Evolutionary conservation across 176 grass and related monocot genomes (phyloP), one percentile per base, ranked within the genome.

Genomic region (Cenchrus purpureus): DNA sequence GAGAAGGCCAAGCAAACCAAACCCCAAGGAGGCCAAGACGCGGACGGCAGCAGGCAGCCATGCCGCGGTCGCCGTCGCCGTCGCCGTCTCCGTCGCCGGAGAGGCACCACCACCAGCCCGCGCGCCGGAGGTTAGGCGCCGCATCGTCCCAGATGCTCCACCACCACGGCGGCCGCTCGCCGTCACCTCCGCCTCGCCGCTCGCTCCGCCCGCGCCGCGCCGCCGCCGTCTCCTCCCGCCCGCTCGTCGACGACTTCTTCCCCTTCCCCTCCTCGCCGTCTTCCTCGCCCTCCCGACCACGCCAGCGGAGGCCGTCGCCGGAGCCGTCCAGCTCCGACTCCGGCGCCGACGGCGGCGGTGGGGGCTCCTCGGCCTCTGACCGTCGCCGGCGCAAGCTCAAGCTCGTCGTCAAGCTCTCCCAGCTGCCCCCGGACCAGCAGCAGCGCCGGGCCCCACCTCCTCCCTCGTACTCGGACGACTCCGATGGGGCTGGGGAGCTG

Each of bases 371-470:
- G 8, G 76, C 81, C 63, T 87, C 89, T 7, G 87, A 87, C 76
- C 62, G 85, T 25, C 65, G 86, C 32, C 84, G 90, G 17, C 89
- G 91, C 62, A 94, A 97, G 90, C 87, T 99, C 66, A 97, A 99
- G 91, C 86, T 99, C 16, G 90, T 99, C 1, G 86, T 90, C 65
- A 96, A 92, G 88, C 82, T 97, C 32, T 88, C 91, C 14, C 84
- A 84, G 58, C 84, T 86, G 22, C 76, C 87, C 6, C 68, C 68
- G 59, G 88, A 83, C 82, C 82, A 89, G 51, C 14, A 81, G 6
- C 84, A 83, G 15, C 49, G 75, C 37, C 70, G 80, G 80, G 77
- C 62, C 81, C 87, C 90, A 42, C 89, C 88, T 49, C 89, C 88
- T 19, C 82, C 72, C 11, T 68, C 80, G 15, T 90, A 82, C 77